Evolutionary conservation across 1,284 basidiomycete species (phyloP), one percentile per base, ranked within the genome.

Genomic region (Cryptococcus depauperatus): DNA sequence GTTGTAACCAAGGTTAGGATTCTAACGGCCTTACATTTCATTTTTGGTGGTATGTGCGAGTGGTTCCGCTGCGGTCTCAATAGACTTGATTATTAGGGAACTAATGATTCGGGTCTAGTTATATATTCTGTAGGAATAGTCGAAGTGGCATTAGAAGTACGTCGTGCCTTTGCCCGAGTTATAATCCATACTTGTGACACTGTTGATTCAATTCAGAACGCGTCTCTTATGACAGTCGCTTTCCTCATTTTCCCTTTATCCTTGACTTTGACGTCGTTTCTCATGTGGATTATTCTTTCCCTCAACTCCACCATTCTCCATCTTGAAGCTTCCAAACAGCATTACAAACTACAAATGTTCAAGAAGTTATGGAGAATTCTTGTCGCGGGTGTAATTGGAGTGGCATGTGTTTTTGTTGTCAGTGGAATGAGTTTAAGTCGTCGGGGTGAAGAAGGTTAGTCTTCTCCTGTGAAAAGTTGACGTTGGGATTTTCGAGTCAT

Each of bases 211-310:
- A n/a, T n/a, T 18, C 51, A 69, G 70, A 84, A 82, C 29, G 87
- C 86, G 0, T 85, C 85, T 10, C 81, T 85, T 0, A 71, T 88
- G 39, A 66, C 87, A 35, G 77, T 92, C 29, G 74, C 92, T 39
- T 59, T 89, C 51, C 86, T 92, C 66, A 86, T 97, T 55, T 84
- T 97, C 59, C 93, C 93, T 2, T 76, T 98, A 34, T 85, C 92
- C 0, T 83, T 97, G 67, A 93, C 92, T 0, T 76, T 98, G 28
- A 95, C 91, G 39, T 82, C 83, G 1, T 97, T 97, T 76, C 77
- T 97, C 35, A 78, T 93, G 60, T 97, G 93, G 93, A 97, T 91
- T 48, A 81, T 91, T 70, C 83, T 89, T 65, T 79, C 84, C n/a
- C 73, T 91, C 44, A 88, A 89, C 58, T 81, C 81, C 22, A 93